A percentile compares a stretch with the other conserved stretches of the same genome.
phyloP scores from a whole-genome alignment of 108 stramenopile genomes.

The Cyclotella cryptica region DNA sequence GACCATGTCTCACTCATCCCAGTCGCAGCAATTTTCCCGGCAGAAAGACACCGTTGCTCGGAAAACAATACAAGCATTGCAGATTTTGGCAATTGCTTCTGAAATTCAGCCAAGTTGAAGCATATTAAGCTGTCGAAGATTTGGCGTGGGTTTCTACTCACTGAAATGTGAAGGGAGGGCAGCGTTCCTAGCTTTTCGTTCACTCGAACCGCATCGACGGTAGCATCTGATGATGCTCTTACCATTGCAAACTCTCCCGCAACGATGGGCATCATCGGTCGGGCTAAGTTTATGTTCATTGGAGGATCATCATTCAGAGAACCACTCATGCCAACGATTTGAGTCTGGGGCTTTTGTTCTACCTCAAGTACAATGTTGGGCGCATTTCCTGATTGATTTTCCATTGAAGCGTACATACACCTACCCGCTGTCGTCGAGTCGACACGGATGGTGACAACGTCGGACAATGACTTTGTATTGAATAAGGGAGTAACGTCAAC shows the following conservation, averaged over 20 bases:
- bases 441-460: constrained; percentile 14
- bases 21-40: constrained; percentile 8
- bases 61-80: constrained; percentile 23
- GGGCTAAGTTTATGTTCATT: background rate
- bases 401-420: constrained; percentile 24
- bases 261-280: constrained; percentile 3
- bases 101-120: constrained; percentile 22
- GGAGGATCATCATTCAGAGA: constrained; percentile 11
- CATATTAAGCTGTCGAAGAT: constrained; percentile 20
- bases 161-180: constrained; percentile 10
- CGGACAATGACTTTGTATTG: background rate
- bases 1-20: background rate
- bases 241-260: constrained; percentile 12
- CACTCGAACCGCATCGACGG: constrained; percentile 18
- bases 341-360: background rate
- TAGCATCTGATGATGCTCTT: constrained; percentile 15
- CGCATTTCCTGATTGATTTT: background rate
- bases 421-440: constrained; percentile 4
- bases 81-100: constrained; percentile 10
- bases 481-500: constrained; percentile 20
- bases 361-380: constrained; percentile 13
- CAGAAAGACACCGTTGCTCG: constrained; percentile 9
- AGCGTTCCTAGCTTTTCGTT: constrained; percentile 9
- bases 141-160: background rate
- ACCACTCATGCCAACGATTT: constrained; percentile 16